Percentiles rank a stretch among this genome's conserved stretches.
phyloP scores from a whole-genome alignment of 1,284 basidiomycete species.

The Vanrija pseudolonga region DNA sequence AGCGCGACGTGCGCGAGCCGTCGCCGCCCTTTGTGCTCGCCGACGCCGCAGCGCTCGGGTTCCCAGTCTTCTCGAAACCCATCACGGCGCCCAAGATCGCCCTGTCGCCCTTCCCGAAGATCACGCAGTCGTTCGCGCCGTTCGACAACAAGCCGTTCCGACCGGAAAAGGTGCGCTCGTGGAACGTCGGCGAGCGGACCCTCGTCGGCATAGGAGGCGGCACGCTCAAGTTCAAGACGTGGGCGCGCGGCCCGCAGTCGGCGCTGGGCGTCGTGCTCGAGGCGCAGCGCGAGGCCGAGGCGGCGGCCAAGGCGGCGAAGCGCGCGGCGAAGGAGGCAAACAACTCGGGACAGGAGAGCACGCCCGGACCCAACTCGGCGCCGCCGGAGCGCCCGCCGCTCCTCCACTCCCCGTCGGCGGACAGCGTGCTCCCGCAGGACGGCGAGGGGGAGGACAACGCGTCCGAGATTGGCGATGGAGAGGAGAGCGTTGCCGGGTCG shows the following conservation, averaged over 20 bases:
- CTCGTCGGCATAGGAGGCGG: conserved; percentile 38
- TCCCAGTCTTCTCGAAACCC: conserved; percentile 43
- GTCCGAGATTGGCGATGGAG: conserved; percentile 28
- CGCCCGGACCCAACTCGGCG: not conserved
- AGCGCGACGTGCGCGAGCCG: conserved; percentile 3
- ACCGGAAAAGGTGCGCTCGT: conserved; percentile 34
- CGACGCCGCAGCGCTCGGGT: conserved; percentile 32
- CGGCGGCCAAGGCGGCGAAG: conserved; percentile 19
- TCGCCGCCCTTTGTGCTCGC: conserved; percentile 38
- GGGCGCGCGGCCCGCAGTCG: conserved; percentile 33
- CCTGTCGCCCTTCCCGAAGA: conserved; percentile 36
- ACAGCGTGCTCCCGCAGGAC: conserved; percentile 12
- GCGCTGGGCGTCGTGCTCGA: conserved; percentile 33
- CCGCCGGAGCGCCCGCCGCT: conserved; percentile 15
- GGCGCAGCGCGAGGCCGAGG: conserved; percentile 37
- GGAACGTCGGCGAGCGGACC: conserved; percentile 25
- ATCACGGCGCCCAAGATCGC: conserved; percentile 34
- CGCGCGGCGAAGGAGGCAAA: conserved; percentile 13
- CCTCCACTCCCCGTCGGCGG: conserved; percentile 12
- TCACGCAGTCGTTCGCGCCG: conserved; percentile 39
- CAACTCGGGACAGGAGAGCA: not conserved
- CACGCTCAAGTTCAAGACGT: conserved; percentile 38
- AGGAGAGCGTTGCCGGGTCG: conserved; percentile 18
- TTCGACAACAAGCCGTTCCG: conserved; percentile 37
- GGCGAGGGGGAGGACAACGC: not conserved